Evolutionary conservation across 371 early-diverging fungal genomes (phyloP).

Genomic region (Lichtheimia corymbifera): DNA sequence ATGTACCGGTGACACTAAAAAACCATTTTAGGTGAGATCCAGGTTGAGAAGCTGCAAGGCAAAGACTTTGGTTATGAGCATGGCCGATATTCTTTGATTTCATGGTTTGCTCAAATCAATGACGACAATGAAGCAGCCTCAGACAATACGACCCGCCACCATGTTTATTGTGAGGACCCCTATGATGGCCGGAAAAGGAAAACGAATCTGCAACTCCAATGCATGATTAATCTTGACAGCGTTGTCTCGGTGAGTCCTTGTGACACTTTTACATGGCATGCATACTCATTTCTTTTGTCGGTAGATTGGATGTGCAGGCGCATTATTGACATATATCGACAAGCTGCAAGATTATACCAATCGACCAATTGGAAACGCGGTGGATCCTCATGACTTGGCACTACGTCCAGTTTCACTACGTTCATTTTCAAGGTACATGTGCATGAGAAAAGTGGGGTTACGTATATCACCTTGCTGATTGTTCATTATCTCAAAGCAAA

Average conservation of each 20-base stretch:
- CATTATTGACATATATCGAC: constrained; percentile 52
- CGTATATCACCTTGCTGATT: background rate
- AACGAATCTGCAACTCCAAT: constrained; percentile 54
- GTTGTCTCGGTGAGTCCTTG: constrained; percentile 24
- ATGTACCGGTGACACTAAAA: background rate
- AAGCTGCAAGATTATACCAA: constrained; percentile 23
- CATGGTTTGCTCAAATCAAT: constrained; percentile 17
- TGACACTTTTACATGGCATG: background rate
- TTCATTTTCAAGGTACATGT: constrained; percentile 24
- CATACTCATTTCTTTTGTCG: background rate
- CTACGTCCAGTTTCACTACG: constrained; percentile 23
- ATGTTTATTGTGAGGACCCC: constrained; percentile 6
- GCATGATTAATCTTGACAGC: constrained; percentile 53
- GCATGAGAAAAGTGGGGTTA: background rate
- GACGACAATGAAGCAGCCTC: background rate
- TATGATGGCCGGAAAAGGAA: constrained; percentile 39
- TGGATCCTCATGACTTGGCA: constrained; percentile 6
- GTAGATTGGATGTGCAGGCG: constrained; percentile 70
- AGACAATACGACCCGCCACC: background rate
- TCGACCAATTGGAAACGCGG: constrained; percentile 17
- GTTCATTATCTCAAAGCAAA: constrained; percentile 18
- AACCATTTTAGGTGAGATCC: constrained; percentile 12
- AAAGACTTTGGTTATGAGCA: constrained; percentile 58
- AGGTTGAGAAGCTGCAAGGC: constrained; percentile 42
- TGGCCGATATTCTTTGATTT: constrained; percentile 39